Percentiles rank a stretch among this genome's conserved stretches.
These are phyloP conservation scores for Suillus hirtellus DNA, from an alignment of 768 basidiomycete genomes.

Conservation along the genomic window DNA sequence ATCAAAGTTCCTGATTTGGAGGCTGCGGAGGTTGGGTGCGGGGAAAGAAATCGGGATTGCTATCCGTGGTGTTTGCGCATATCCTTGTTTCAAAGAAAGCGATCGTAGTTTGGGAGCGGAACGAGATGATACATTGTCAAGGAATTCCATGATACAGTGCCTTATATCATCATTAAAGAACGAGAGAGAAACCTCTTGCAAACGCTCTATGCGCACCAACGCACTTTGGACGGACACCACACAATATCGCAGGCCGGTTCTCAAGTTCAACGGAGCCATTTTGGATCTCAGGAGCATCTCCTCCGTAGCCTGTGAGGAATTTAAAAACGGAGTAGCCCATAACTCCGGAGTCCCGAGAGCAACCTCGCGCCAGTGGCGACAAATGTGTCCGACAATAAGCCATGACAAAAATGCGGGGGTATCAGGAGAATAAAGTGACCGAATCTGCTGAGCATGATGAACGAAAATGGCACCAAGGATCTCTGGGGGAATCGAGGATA, in stretches of 20 bases:
- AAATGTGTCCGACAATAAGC: conserved; percentile 12
- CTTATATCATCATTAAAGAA: conserved; percentile 23
- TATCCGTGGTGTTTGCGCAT: neutral
- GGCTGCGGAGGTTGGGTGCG: conserved; percentile 34
- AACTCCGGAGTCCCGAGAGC: conserved; percentile 40
- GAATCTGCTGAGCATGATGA: conserved; percentile 1
- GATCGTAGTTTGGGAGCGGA: conserved; percentile 36
- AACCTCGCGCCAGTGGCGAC: conserved; percentile 39
- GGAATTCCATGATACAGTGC: conserved; percentile 27
- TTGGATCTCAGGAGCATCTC: conserved; percentile 49
- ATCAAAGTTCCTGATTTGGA: conserved; percentile 37
- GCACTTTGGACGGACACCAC: conserved; percentile 30
- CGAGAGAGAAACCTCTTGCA: conserved; percentile 33
- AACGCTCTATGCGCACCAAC: conserved; percentile 35
- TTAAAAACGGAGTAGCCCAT: conserved; percentile 40
- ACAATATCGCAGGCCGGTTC: conserved; percentile 30
- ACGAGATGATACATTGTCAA: conserved; percentile 21
- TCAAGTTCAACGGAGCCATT: conserved; percentile 32
- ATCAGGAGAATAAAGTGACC: neutral
- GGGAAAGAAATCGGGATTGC: conserved; percentile 11
- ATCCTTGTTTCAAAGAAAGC: conserved; percentile 26
- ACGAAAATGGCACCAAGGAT: conserved; percentile 9
- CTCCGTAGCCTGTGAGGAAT: conserved; percentile 36
- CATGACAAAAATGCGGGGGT: neutral
- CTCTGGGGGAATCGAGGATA: conserved; percentile 13